Base-by-base conservation (phyloP, 169 alveolate species). In the Blepharisma undulans region DNA sequence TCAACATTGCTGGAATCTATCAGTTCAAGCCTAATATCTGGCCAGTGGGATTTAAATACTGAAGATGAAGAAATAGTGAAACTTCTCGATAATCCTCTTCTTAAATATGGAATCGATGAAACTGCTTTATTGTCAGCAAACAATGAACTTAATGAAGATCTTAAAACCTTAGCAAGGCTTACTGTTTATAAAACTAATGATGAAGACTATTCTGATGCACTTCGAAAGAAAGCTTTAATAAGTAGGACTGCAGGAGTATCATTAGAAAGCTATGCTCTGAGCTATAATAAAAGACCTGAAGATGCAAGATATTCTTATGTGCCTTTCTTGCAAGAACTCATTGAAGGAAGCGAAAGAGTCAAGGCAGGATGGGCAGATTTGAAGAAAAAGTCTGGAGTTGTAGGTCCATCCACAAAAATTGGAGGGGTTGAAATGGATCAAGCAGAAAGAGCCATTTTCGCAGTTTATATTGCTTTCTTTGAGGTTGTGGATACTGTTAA, bases 391-490 rank as follows among this genome's bases (percentile, higher is more conserved):
- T 66, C 84, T n/a, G 91, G 84, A 4, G 84, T 86, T 0, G 32
- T 86, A n/a, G 91, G 91, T 0, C 76, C 91, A 1, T 25, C 72
- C 6, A 27, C 76, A 22, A 66, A 25, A 27, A 86, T 72, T 10
- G 91, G 91, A 60, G 91, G 91, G 12, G 48, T 16, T 12, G 91
- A 86, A 18, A 21, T 86, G 34, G 91, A 86, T 29, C 80, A 86
- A 36, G 91, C 91, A 22, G 91, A 86, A 86, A 60, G 91, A 4
- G 91, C 91, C 1, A 71, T 86, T 86, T 86, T 86, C 27, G 91
- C 84, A 1, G 91, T 86, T 71, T 86, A 86, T 72, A 29, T 19
- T 7, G 91, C 84, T 32, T 86, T 86, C 72, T 86, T 86, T 72
- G 91, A 86, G 71, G 34, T 48, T 6, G 60, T 36, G 10, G 91